Percentiles rank a stretch among this genome's conserved stretches.
Conservation (phyloP, 768 basidiomycete genomes). For the Amanita brunnescens region DNA sequence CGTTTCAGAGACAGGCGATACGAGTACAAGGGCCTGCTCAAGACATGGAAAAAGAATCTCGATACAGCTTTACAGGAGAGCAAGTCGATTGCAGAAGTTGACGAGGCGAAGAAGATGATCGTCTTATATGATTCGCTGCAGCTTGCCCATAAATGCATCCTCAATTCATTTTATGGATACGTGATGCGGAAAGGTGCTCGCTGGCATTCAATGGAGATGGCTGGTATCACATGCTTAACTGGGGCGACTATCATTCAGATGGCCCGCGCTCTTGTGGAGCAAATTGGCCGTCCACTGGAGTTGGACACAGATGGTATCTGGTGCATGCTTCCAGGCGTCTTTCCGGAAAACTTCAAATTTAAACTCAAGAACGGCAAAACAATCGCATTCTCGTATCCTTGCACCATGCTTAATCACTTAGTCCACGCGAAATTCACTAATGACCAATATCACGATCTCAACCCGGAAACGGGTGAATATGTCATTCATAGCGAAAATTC, state of each 20-base stretch:
- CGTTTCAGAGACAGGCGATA: constrained; percentile 96
- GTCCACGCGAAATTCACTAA: constrained; percentile 95
- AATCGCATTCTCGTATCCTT: constrained; percentile 89
- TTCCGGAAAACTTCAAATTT: constrained; percentile 98
- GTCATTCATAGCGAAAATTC: constrained; percentile 89
- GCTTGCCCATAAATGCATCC: constrained; percentile 98
- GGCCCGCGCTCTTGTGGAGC: constrained; percentile 94
- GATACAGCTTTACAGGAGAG: constrained; percentile 65
- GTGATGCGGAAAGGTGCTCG: constrained; percentile 99
- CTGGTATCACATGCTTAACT: constrained; percentile 96
- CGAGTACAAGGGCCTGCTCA: constrained; percentile 97
- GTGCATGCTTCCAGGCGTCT: constrained; percentile 98
- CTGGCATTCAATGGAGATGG: constrained; percentile 99
- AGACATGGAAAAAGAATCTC: constrained; percentile 99
- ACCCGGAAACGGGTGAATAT: constrained; percentile 80
- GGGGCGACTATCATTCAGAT: constrained; percentile 98
- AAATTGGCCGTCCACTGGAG: constrained; percentile 95
- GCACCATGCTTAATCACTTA: constrained; percentile 98
- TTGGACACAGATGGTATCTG: constrained; percentile 99
- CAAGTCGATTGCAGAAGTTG: constrained; percentile 73
- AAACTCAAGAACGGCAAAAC: constrained; percentile 81
- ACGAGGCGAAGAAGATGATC: constrained; percentile 98
- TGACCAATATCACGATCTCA: constrained; percentile 92
- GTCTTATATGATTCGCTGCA: constrained; percentile 98
- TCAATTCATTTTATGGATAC: constrained; percentile 99